Evolutionary conservation across 2,329 filamentous ascomycete genomes (phyloP), one percentile per base, ranked within the genome.

Genomic region (Didymella lethalis): DNA sequence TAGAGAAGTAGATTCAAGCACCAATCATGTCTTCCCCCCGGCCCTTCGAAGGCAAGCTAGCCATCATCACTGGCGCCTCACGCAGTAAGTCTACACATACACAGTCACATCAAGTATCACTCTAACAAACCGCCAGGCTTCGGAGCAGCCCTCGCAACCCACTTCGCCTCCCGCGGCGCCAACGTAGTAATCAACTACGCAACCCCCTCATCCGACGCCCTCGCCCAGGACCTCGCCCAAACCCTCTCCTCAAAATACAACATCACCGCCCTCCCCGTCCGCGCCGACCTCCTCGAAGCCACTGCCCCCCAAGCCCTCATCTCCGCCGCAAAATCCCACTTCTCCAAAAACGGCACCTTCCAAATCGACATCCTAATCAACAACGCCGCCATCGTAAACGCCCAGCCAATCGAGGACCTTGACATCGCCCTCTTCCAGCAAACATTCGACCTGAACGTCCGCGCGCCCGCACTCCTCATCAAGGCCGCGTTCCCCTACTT

Each of bases 351-450:
- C 57, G 74, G 76, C 54, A 75, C 77, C 41, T 84, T 91, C 70
- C 85, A 87, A 65, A 84, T 95, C 71, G 90, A 94, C 78, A 91
- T 95, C 59, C 79, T 95, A 40, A 79, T 95, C 80, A 94, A 95
- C 83, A 95, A 94, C 75, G 63, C 63, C 10, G 63, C 63, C 26
- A 57, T 48, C 38, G 63, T 65, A 10, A 65, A 65, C 50, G 63
- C 63, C 20, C 63, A 65, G 38, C 55, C 57, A 14, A 57, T 65
- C 34, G 43, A 65, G 4, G 54, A 59, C 8, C 36, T 40, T 7
- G 36, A 40, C 36, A 20, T 40, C 36, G n/a, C 10, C 36, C 36
- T 40, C 8, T 40, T 40, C 36, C 36, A 65, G 6, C 36, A 55
- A 26, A 65, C 63, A 6, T 63, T 65, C 53, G 57, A 63, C 43